phyloP scores from a whole-genome alignment of 1,284 basidiomycete genomes.

The Cystobasidiaceae sp. region DNA sequence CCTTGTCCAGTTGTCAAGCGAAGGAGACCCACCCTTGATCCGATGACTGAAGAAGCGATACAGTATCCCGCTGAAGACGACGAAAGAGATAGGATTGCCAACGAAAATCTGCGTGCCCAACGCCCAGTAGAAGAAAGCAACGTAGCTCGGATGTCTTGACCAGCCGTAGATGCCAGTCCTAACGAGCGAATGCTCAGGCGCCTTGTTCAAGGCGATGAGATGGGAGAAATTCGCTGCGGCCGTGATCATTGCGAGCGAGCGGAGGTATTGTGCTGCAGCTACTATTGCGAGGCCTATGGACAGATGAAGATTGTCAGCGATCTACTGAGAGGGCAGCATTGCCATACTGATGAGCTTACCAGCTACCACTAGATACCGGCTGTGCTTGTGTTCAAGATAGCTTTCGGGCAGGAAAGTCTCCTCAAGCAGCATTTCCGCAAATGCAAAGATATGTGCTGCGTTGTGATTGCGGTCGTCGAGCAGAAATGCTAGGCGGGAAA shows the following conservation, averaged over 20 bases:
- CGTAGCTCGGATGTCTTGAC: conserved; percentile 92
- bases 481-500: conserved; percentile 65
- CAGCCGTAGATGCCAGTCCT: conserved; percentile 78
- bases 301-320: not conserved
- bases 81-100: conserved; percentile 67
- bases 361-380: conserved; percentile 29
- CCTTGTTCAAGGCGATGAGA: conserved; percentile 68
- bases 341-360: conserved; percentile 36
- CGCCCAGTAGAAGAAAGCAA: conserved; percentile 98
- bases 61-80: conserved; percentile 58
- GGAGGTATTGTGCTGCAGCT: conserved; percentile 66
- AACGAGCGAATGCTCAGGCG: conserved; percentile 69
- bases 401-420: conserved; percentile 35
- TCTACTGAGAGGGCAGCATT: too few relatives aligned
- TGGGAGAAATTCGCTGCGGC: conserved; percentile 92
- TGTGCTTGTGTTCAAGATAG: conserved; percentile 36
- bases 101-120: conserved; percentile 78
- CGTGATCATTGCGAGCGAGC: conserved; percentile 91
- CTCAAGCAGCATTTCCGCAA: conserved; percentile 71
- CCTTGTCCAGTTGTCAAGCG: not conserved
- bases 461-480: conserved; percentile 90
- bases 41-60: conserved; percentile 82
- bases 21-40: conserved; percentile 61
- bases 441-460: conserved; percentile 69
- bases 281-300: conserved; percentile 60